Percentiles rank a stretch among this genome's conserved stretches.
phyloP scores from a whole-genome alignment of 768 basidiomycete genomes.

The Artomyces pyxidatus region DNA sequence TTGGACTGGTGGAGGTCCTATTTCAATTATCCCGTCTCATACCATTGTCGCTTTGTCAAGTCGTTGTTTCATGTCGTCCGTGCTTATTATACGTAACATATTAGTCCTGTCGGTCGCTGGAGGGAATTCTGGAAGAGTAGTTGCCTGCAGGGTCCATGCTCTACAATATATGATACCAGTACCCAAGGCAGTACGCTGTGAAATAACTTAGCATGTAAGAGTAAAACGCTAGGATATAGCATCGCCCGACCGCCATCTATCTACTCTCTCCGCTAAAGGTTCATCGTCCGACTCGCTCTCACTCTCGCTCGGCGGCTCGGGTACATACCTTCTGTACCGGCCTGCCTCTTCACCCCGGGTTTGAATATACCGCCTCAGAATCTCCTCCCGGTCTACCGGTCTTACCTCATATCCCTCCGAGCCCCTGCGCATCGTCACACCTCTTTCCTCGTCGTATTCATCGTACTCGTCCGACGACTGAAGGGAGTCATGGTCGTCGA shows the following conservation, averaged over 20 bases:
- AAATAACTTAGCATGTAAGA: no score
- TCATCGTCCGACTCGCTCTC: slow-evolving; percentile 34
- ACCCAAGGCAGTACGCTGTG: no score
- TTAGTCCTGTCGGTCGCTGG: background rate
- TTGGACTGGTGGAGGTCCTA: no score
- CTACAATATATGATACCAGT: no score
- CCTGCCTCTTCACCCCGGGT: slow-evolving; percentile 46
- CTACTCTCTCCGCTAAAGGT: slow-evolving; percentile 19
- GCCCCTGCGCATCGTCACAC: slow-evolving; percentile 38
- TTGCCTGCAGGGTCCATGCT: no score
- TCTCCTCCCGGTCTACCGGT: slow-evolving; percentile 50
- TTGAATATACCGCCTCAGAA: slow-evolving; percentile 51
- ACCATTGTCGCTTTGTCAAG: slow-evolving; percentile 1
- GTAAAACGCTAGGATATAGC: slow-evolving; percentile 8
- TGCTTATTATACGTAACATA: background rate
- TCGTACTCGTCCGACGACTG: slow-evolving; percentile 24
- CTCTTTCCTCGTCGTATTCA: slow-evolving; percentile 16
- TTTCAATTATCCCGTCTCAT: background rate
- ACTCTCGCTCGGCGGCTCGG: slow-evolving; percentile 39
- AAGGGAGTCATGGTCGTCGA: slow-evolving; percentile 21
- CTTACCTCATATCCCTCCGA: slow-evolving; percentile 81
- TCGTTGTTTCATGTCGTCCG: background rate
- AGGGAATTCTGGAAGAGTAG: no score
- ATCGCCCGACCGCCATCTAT: slow-evolving; percentile 19
- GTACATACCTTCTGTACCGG: slow-evolving; percentile 62